Conservation (phyloP, 1,284 basidiomycete species). For the Schizopora paradoxa region DNA sequence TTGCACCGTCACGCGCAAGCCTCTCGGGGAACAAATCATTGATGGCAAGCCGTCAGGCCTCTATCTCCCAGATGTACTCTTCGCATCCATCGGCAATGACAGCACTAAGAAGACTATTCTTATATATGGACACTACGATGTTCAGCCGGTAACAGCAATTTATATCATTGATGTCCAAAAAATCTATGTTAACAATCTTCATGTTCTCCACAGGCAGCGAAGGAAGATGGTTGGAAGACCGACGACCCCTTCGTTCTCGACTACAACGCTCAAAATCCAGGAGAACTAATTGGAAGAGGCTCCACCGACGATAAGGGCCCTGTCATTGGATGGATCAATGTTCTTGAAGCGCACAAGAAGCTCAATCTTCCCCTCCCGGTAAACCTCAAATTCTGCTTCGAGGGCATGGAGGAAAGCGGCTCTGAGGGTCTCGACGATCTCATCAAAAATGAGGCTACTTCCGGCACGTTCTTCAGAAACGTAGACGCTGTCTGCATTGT, state of each 20-base stretch:
- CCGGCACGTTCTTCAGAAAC: conserved; percentile 79
- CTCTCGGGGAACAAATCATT: conserved; percentile 79
- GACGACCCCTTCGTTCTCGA: conserved; percentile 88
- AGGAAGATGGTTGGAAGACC: conserved; percentile 87
- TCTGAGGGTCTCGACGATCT: conserved; percentile 92
- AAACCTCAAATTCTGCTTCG: conserved; percentile 92
- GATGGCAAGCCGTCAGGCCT: conserved; percentile 78
- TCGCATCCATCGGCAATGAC: conserved; percentile 81
- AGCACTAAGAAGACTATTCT: conserved; percentile 87
- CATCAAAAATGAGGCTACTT: conserved; percentile 72
- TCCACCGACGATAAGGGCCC: conserved; percentile 94
- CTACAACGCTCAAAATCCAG: conserved; percentile 59
- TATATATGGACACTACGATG: conserved; percentile 87
- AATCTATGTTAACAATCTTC: too few species aligned
- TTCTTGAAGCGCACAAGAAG: conserved; percentile 81
- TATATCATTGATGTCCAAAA: not conserved
- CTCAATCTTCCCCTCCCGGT: conserved; percentile 82
- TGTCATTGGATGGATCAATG: conserved; percentile 92
- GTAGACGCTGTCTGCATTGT: conserved; percentile 96
- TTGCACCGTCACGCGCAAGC: conserved; percentile 66
- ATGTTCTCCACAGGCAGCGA: conserved; percentile 31
- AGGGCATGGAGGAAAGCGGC: conserved; percentile 98
- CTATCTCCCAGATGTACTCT: conserved; percentile 80
- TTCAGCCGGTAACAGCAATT: conserved; percentile 59
- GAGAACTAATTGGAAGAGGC: conserved; percentile 83